Evolutionary conservation across 176 grass and related monocot species (phyloP), one percentile per base, ranked within the genome.

Genomic region (Dactylis glomerata): DNA sequence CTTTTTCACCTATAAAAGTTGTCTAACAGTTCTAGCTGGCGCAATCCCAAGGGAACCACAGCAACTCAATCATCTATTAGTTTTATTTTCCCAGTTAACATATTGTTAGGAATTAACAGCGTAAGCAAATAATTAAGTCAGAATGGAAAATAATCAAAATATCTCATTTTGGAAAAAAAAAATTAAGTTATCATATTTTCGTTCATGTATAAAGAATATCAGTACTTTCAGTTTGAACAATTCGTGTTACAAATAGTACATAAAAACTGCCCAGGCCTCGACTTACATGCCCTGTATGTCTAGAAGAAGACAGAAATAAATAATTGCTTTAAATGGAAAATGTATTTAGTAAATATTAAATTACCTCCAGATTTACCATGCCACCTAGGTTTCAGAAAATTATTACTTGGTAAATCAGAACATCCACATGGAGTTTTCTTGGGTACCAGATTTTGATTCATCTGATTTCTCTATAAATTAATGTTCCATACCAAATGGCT

Each of bases 141-240:
- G 16, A 47, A 59, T 7, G 68, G 30, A 73, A 75, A 75, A 23
- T 10, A 44, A 74, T 33, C 7, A 83, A 7, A 44, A 83, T 11
- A 62, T 2, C 7, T 2, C 7, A 59, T 32, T 62, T 61, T 57
- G 22, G 22, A 52, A n/a, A 19, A 41, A 54, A 22, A 19, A 41
- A 56, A 38, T 7, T 30, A 14, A 45, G 40, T 36, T 63, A 83
- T n/a, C 10, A 30, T 22, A 73, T 40, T 28, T 11, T 37, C 34
- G 6, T 37, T 51, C 13, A 69, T 81, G 13, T 82, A 82, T 11
- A 82, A 58, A 59, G 34, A 73, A 73, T 40, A 63, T 50, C 41
- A 20, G 30, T 34, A 84, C 47, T 75, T 49, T 15, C 14, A 73
- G 20, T 26, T 19, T 12, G 62, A 84, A 47, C 22, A 34, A 59